These are phyloP conservation scores for Corinectria fuckeliana DNA, from an alignment of 2,329 filamentous ascomycete genomes.

Conservation along the genomic window DNA sequence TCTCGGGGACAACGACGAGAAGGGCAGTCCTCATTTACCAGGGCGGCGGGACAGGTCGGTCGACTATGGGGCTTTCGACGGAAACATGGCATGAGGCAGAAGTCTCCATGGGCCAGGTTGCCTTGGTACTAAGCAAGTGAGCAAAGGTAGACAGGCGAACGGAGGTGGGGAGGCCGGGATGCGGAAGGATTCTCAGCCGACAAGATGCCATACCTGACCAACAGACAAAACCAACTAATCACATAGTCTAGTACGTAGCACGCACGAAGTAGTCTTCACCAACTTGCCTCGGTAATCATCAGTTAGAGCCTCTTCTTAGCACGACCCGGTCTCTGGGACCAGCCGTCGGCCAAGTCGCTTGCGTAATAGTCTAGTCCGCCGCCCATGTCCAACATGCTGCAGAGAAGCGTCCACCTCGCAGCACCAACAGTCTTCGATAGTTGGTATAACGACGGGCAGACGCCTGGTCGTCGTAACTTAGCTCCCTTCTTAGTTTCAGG, in stretches of 20 bases:
- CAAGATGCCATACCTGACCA: neutral
- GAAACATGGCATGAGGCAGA: slow-evolving; percentile 2
- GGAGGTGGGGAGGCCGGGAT: neutral
- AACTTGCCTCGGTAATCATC: neutral
- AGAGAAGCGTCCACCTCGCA: neutral
- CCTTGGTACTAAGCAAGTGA: neutral
- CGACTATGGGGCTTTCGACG: slow-evolving; percentile 3
- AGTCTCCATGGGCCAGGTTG: slow-evolving; percentile 5
- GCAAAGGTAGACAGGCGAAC: neutral
- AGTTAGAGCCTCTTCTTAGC: neutral
- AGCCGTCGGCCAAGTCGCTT: neutral
- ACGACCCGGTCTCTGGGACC: slow-evolving; percentile 5
- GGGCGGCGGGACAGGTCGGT: slow-evolving; percentile 9
- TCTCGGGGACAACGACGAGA: slow-evolving; percentile 14
- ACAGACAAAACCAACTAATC: neutral
- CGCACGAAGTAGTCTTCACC: neutral
- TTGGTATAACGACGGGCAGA: neutral
- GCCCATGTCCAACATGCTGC: neutral
- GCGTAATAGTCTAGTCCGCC: slow-evolving; percentile 2
- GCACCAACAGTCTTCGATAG: neutral
- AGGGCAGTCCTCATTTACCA: slow-evolving; percentile 17
- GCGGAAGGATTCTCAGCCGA: slow-evolving; percentile 2
- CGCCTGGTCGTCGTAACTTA: neutral
- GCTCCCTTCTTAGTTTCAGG: neutral
- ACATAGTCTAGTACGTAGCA: neutral